Evolutionary conservation across 2,329 filamentous ascomycete species (phyloP).

Genomic region (Fonsecaea multimorphosa): DNA sequence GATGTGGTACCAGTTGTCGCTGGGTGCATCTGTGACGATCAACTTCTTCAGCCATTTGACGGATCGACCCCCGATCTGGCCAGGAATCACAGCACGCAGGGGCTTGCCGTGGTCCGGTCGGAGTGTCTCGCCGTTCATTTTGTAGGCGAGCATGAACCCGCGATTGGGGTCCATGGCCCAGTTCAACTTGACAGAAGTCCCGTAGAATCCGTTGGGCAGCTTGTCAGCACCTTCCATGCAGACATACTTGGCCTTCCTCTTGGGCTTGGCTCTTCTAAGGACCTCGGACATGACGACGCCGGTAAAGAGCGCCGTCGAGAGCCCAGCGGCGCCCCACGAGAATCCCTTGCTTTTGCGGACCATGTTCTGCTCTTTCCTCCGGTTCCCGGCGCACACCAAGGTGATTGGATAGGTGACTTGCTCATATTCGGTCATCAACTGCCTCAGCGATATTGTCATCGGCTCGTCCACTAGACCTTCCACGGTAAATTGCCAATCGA

Average conservation of each 20-base stretch:
- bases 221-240: slow-evolving; percentile 92
- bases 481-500: slow-evolving; percentile 80
- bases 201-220: slow-evolving; percentile 86
- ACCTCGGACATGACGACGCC: slow-evolving; percentile 78
- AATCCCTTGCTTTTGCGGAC: slow-evolving; percentile 92
- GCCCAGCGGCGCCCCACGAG: slow-evolving; percentile 86
- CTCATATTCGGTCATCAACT: slow-evolving; percentile 75
- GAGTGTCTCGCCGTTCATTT: slow-evolving; percentile 85
- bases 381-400: slow-evolving; percentile 88
- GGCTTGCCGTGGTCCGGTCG: slow-evolving; percentile 86
- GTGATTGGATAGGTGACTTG: slow-evolving; percentile 87
- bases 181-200: slow-evolving; percentile 83
- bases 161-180: slow-evolving; percentile 84
- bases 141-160: slow-evolving; percentile 85
- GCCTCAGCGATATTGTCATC: slow-evolving; percentile 71
- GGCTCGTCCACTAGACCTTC: slow-evolving; percentile 86
- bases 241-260: slow-evolving; percentile 75
- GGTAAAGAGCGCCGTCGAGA: slow-evolving; percentile 88
- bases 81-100: slow-evolving; percentile 80
- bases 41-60: slow-evolving; percentile 91
- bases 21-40: slow-evolving; percentile 76
- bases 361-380: slow-evolving; percentile 89
- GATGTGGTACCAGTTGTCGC: slow-evolving; percentile 94
- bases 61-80: slow-evolving; percentile 88
- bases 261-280: slow-evolving; percentile 70